Base-by-base conservation (phyloP, 2,329 filamentous ascomycete genomes). In the Ophiostoma australiae region DNA sequence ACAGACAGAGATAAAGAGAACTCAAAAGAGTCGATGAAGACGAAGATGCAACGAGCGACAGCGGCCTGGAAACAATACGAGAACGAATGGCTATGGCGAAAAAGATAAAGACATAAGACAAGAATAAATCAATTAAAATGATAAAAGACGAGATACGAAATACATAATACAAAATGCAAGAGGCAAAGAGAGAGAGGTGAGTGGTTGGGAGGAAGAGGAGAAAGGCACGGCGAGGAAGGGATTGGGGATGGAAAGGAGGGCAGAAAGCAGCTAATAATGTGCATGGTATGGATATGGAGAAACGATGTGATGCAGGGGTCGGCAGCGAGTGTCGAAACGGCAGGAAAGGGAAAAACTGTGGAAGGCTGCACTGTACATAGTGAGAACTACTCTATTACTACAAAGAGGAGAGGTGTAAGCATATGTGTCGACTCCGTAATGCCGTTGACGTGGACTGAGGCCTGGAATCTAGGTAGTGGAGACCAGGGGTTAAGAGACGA, bases 261-360 rank as follows among this genome's bases (percentile, higher is more conserved):
- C 31, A 33, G 55, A 69, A 68, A 68, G 52, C 35, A 63, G 63
- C 27, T 68, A 70, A 63, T 48, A 17, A 15, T 55, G 41, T 55
- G 41, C 66, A 68, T 41, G 63, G 68, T 66, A 55, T 48, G 67
- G 58, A 39, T 58, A 69, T 48, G 17, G 67, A 44, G 41, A 55
- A 69, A 31, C 41, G 70, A 72, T 70, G 70, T 41, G 70, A 70
- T 68, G 70, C 70, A 72, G 70, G 70, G 70, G 70, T 69, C 27
- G 61, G 20, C 33, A 61, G 61, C 61, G 41, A 27, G 8, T 44
- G 44, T 48, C 44, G 44, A 63, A 55, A 52, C 48, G 67, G 48
- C 66, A 63, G 61, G 58, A 41, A 65, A 31, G 35, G 67, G 3
- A 23, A 37, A 37, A 52, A 70, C 31, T 13, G 27, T 39, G 39